These are phyloP conservation scores for Bipolaris gigantea DNA, from an alignment of 2,329 filamentous ascomycete genomes.

Conservation along the genomic window DNA sequence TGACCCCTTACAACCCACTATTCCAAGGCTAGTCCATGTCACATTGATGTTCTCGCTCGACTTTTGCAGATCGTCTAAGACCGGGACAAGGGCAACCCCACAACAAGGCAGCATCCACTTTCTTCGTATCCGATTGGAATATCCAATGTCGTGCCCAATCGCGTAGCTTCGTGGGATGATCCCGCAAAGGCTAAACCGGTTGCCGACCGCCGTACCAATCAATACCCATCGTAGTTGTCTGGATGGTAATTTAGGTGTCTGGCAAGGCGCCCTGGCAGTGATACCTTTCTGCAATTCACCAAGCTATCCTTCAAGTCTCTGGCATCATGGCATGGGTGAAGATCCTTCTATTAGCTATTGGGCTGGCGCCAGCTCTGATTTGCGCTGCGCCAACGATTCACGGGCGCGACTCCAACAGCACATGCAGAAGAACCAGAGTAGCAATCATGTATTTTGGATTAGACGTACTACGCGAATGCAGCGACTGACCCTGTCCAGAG, in stretches of 20 bases:
- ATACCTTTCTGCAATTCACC: not conserved
- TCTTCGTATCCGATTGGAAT: not conserved
- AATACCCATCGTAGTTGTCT: not conserved
- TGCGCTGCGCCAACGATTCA: slow-evolving; percentile 21
- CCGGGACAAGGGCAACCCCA: not conserved
- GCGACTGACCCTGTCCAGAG: slow-evolving; percentile 35
- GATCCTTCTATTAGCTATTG: slow-evolving; percentile 4
- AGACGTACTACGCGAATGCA: not conserved
- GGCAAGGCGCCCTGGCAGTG: not conserved
- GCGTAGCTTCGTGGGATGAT: slow-evolving; percentile 1
- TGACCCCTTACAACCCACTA: slow-evolving; percentile 1
- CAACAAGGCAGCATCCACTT: not conserved
- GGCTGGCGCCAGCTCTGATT: slow-evolving; percentile 8
- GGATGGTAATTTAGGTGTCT: slow-evolving; percentile 4
- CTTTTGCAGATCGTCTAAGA: not conserved
- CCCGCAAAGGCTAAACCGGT: not conserved
- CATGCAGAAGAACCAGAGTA: slow-evolving; percentile 39
- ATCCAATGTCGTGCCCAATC: not conserved
- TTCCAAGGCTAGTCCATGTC: not conserved
- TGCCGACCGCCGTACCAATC: not conserved
- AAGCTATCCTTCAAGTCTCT: not conserved
- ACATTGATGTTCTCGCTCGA: not conserved
- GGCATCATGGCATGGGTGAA: slow-evolving; percentile 5
- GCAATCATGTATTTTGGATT: slow-evolving; percentile 33
- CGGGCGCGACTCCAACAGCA: slow-evolving; percentile 21